Evolutionary conservation across 495 filamentous ascomycete species (phyloP).

Genomic region (Daldinia childiae): DNA sequence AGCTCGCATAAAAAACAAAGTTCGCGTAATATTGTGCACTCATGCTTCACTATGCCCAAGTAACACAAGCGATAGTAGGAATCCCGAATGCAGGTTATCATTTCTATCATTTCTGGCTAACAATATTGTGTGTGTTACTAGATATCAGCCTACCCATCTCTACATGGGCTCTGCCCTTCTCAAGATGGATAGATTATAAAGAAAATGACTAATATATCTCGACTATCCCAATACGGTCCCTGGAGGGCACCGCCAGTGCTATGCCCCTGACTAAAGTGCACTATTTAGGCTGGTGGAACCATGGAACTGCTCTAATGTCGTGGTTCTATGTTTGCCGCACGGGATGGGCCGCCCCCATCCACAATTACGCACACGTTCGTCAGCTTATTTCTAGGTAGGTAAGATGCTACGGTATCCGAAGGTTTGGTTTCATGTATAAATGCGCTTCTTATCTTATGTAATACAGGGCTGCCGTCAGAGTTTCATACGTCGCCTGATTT

Average conservation of each 20-base stretch:
- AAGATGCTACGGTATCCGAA: conserved; percentile 26
- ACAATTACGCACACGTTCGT: conserved; percentile 19
- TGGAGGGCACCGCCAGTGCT: conserved; percentile 13
- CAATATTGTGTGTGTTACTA: neutral
- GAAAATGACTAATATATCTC: neutral
- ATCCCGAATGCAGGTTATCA: neutral
- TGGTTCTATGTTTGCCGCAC: conserved; percentile 24
- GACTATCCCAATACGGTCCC: neutral
- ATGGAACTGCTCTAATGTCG: conserved; percentile 11
- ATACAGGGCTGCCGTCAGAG: conserved; percentile 22
- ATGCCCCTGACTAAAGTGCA: conserved; percentile 31
- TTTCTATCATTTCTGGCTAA: neutral
- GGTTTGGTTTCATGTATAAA: conserved; percentile 26
- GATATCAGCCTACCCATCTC: neutral
- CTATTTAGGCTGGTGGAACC: neutral
- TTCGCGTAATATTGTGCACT: neutral
- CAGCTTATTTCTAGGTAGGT: conserved; percentile 20
- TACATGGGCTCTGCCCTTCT: neutral
- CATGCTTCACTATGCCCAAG: neutral
- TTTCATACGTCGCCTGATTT: conserved; percentile 1
- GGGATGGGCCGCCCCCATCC: conserved; percentile 32
- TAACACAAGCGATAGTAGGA: neutral
- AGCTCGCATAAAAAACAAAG: neutral
- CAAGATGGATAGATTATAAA: neutral
- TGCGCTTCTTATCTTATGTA: conserved; percentile 30